phyloP scores from a whole-genome alignment of 129 eudicot species.

The carrot (Daucus carota) region DNA sequence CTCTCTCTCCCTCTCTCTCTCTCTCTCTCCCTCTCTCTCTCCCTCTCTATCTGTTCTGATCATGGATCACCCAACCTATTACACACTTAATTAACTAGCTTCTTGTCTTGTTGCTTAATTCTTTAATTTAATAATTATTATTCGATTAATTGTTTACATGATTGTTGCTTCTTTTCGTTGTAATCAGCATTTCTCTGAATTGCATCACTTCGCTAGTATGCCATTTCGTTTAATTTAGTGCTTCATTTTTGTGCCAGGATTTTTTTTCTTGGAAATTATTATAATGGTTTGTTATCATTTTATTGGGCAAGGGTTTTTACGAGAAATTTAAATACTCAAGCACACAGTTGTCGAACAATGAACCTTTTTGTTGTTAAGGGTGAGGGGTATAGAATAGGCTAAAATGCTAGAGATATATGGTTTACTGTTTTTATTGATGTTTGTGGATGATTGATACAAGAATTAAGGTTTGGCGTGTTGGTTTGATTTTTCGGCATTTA shows the following conservation, averaged over 20 bases:
- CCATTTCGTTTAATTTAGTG: not conserved
- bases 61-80: slow-evolving; percentile 7
- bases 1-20: not conserved
- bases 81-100: not conserved
- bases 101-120: not conserved
- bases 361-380: not conserved
- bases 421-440: not conserved
- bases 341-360: not conserved
- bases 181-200: not conserved
- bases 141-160: not conserved
- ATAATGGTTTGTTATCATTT: not conserved
- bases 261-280: not conserved
- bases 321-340: not conserved
- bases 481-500: not conserved
- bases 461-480: not conserved
- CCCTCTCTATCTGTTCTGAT: not conserved
- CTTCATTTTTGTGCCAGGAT: not conserved
- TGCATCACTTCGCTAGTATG: not conserved
- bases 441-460: not conserved
- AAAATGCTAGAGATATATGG: not conserved
- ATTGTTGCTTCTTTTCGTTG: not conserved
- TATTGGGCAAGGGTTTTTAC: not conserved
- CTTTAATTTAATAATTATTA: not conserved
- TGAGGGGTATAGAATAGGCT: not conserved
- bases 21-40: not conserved